Base-by-base conservation (phyloP, 331 rosid species). In the Malus hybrid region DNA sequence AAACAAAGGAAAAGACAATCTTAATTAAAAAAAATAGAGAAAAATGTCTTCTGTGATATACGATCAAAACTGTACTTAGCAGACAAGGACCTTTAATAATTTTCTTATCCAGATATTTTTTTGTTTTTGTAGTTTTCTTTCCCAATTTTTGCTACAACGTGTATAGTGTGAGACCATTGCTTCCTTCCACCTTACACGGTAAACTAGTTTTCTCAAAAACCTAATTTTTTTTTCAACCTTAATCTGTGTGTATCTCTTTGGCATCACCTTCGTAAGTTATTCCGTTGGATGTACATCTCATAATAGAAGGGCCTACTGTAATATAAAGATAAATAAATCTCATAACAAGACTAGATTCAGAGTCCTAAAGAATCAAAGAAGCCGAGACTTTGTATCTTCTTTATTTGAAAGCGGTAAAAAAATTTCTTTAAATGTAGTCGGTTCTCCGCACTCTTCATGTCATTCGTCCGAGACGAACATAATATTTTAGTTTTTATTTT, bases 1-100 rank as follows among this genome's bases (percentile, higher is more conserved):
- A 29, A 75, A 63, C 76, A 78, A 60, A 22, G 66, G 77, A 68
- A 78, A 81, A 69, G 85, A 70, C 80, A 66, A 36, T 52, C 50
- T 64, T 48, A 7, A 61, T 28, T 16, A 13, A 8, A 36, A 14
- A 33, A 22, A 20, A 9, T 24, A 57, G 11, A 58, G 10, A 56
- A 12, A 58, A 18, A 34, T 33, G 16, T 53, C 50, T 70, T 70
- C 29, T 70, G 20, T 53, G 30, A 10, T 15, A 32, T 28, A 30
- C 53, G 53, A 56, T 62, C 53, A 52, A 4, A 62, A 62, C 4
- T 39, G 46, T 39, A 26, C 15, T 36, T 10, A 53, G 30, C 53
- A 32, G 74, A 72, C 75, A 56, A 56, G 56, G 6, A 72, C 67
- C 24, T 57, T 58, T 24, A 13, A 56, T 56, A n/a, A 34, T 34